Evolutionary conservation across 1,139 yeast genomes (phyloP).

Genomic region (Petasospora fabianii): DNA sequence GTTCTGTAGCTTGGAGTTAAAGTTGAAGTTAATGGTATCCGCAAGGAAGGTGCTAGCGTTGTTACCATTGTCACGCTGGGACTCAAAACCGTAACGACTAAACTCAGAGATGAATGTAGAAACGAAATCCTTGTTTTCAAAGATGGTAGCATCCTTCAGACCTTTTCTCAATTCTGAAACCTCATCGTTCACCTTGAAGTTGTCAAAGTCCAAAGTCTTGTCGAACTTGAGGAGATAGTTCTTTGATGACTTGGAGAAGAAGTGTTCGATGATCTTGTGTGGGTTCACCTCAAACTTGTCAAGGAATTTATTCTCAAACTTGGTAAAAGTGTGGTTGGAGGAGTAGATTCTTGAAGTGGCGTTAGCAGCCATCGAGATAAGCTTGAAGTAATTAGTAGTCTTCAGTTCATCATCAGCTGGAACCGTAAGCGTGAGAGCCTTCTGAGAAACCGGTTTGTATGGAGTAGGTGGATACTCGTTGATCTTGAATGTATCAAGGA

Average conservation of each 20-base stretch:
- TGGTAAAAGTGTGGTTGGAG: slow-evolving; percentile 32
- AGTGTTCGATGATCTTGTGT: slow-evolving; percentile 29
- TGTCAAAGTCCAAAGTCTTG: slow-evolving; percentile 27
- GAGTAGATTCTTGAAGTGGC: slow-evolving; percentile 34
- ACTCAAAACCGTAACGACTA: slow-evolving; percentile 31
- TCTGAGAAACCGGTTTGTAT: slow-evolving; percentile 30
- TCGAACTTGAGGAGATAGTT: slow-evolving; percentile 32
- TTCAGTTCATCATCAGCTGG: slow-evolving; percentile 25
- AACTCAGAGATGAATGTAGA: slow-evolving; percentile 33
- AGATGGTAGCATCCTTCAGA: slow-evolving; percentile 25
- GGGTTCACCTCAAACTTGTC: slow-evolving; percentile 34
- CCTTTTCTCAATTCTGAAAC: slow-evolving; percentile 25
- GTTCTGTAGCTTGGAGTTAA: slow-evolving; percentile 23
- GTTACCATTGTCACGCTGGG: slow-evolving; percentile 16
- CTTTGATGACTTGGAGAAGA: slow-evolving; percentile 33
- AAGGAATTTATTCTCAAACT: slow-evolving; percentile 31
- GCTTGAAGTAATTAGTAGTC: slow-evolving; percentile 27
- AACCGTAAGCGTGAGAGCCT: slow-evolving; percentile 32
- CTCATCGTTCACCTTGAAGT: slow-evolving; percentile 25
- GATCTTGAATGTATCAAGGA: slow-evolving; percentile 30
- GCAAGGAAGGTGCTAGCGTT: slow-evolving; percentile 24
- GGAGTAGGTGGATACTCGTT: slow-evolving; percentile 31
- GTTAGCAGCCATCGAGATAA: slow-evolving; percentile 31
- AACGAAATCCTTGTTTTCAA: slow-evolving; percentile 26
- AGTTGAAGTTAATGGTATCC: slow-evolving; percentile 29